Percentiles rank a stretch among this genome's conserved stretches.
phyloP scores from a whole-genome alignment of 441 rosid genomes.

The Pelargonium citronellum region DNA sequence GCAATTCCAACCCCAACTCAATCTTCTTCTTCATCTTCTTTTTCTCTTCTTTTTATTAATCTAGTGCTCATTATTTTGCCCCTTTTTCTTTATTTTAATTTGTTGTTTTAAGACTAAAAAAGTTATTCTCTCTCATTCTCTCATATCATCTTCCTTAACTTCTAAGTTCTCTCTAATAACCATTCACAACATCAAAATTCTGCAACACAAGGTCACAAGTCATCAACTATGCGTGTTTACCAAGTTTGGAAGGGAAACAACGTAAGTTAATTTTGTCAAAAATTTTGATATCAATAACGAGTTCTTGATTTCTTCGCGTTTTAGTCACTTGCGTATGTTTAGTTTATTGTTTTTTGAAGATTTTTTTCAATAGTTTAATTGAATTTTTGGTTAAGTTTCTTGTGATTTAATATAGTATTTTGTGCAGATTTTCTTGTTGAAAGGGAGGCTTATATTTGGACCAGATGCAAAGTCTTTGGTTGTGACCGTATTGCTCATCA shows the following conservation, averaged over 20 bases:
- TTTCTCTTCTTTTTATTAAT: constrained; percentile 14
- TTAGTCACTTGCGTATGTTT: neutral
- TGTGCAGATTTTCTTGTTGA: constrained; percentile 42
- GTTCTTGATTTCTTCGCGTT: neutral
- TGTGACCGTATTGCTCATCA: constrained; percentile 37
- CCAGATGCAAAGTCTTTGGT: constrained; percentile 48
- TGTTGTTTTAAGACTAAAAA: neutral
- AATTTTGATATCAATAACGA: too few relatives aligned
- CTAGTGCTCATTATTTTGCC: neutral
- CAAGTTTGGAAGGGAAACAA: constrained; percentile 55
- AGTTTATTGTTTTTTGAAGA: neutral
- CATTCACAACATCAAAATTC: neutral
- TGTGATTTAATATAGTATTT: neutral
- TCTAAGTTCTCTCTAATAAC: neutral
- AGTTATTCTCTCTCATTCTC: constrained; percentile 20
- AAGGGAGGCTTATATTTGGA: constrained; percentile 55
- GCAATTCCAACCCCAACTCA: constrained; percentile 11
- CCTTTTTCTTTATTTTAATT: too few relatives aligned
- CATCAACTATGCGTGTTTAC: constrained; percentile 29
- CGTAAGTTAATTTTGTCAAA: constrained; percentile 24
- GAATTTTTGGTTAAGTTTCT: neutral
- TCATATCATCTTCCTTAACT: constrained; percentile 13
- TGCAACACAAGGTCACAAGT: neutral
- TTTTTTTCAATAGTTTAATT: neutral
- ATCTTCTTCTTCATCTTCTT: constrained; percentile 5